Conservation (phyloP, 495 filamentous ascomycete species). For the Aspergillus sclerotiicarbonarius region DNA sequence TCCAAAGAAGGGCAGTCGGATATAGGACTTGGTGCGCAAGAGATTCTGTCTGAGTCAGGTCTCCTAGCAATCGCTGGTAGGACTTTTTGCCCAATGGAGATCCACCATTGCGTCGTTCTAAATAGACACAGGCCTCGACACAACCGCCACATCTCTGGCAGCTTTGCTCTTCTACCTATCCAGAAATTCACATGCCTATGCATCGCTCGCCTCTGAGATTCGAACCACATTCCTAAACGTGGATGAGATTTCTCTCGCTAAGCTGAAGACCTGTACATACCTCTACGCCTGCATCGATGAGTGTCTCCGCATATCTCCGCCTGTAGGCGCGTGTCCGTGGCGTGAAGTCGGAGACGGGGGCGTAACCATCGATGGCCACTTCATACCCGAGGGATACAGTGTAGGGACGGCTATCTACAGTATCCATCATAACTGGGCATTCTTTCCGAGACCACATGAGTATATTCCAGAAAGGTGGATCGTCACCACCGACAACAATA, state of each 20-base stretch:
- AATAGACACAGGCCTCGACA: slow-evolving; percentile 55
- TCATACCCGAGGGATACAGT: slow-evolving; percentile 50
- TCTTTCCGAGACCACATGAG: slow-evolving; percentile 51
- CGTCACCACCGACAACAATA: not conserved
- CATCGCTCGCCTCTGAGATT: slow-evolving; percentile 39
- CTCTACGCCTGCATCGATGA: slow-evolving; percentile 61
- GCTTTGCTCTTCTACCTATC: slow-evolving; percentile 68
- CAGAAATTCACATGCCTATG: slow-evolving; percentile 44
- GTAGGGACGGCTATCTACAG: slow-evolving; percentile 55
- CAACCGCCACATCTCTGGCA: slow-evolving; percentile 47
- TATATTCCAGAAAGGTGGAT: slow-evolving; percentile 19
- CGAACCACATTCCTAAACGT: slow-evolving; percentile 45
- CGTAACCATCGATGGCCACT: slow-evolving; percentile 51
- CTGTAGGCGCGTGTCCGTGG: slow-evolving; percentile 54
- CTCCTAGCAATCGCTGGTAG: no score
- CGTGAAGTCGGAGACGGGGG: slow-evolving; percentile 59
- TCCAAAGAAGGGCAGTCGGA: no score
- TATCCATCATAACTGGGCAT: slow-evolving; percentile 53
- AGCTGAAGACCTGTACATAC: slow-evolving; percentile 37
- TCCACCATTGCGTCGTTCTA: no score
- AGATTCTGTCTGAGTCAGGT: no score
- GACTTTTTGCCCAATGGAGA: no score
- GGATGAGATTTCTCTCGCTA: slow-evolving; percentile 49
- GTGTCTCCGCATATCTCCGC: slow-evolving; percentile 65
- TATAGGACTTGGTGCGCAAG: no score